A percentile compares a stretch with the other conserved stretches of the same genome.
Evolutionary conservation across 768 basidiomycete species (phyloP).

Genomic region (Pholiota molesta): DNA sequence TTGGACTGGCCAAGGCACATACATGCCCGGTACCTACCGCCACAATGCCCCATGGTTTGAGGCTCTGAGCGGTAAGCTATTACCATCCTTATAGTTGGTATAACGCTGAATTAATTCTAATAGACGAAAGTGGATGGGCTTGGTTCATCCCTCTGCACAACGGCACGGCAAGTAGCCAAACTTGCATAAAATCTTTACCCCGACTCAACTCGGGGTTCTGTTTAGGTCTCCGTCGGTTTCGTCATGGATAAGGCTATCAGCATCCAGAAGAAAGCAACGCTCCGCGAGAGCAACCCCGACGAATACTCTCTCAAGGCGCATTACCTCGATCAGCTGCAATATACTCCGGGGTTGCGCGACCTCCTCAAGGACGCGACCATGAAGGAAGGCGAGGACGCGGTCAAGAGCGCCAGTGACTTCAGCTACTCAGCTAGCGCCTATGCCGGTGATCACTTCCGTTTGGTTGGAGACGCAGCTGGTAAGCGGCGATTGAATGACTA

Average conservation of each 20-base stretch:
- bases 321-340: constrained; percentile 33
- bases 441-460: constrained; percentile 34
- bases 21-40: constrained; percentile 10
- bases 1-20: constrained; percentile 7
- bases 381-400: constrained; percentile 20
- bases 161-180: constrained; percentile 2
- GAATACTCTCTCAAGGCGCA: constrained; percentile 22
- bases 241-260: constrained; percentile 46
- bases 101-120: not conserved
- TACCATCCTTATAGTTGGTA: not conserved
- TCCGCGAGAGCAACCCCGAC: constrained; percentile 16
- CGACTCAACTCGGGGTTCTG: constrained; percentile 14
- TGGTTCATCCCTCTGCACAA: constrained; percentile 16
- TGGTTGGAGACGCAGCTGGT: constrained; percentile 38
- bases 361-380: constrained; percentile 30
- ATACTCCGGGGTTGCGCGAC: constrained; percentile 25
- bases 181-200: not conserved
- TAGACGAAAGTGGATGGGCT: constrained; percentile 15
- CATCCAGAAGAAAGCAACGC: constrained; percentile 28
- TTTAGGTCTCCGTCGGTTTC: constrained; percentile 50
- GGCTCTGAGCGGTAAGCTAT: constrained; percentile 12
- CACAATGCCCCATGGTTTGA: constrained; percentile 15
- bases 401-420: constrained; percentile 37
- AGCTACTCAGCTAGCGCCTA: constrained; percentile 35
- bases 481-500: not conserved